A percentile compares a stretch with the other conserved stretches of the same genome.
phyloP scores from a whole-genome alignment of 805 yeast species.

The Wickerhamiella cacticola region DNA sequence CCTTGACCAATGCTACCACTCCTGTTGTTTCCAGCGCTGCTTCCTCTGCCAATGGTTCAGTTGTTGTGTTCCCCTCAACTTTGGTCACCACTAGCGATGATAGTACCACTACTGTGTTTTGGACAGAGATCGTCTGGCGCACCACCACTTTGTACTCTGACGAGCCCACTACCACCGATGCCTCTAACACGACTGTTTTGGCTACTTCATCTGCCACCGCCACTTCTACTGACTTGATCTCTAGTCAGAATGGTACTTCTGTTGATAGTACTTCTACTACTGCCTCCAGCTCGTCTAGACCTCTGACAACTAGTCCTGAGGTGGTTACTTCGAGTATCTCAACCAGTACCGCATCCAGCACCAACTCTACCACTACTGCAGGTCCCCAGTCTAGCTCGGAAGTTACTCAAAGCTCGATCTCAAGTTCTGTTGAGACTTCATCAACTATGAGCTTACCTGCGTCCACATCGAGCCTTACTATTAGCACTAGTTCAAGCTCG shows the following conservation, averaged over 20 bases:
- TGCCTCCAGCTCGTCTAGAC: neutral
- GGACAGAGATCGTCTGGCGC: slow-evolving; percentile 16
- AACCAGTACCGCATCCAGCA: neutral
- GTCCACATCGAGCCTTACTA: slow-evolving; percentile 1
- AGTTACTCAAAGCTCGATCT: neutral
- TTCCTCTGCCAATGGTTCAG: slow-evolving; percentile 10
- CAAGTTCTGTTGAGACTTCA: neutral
- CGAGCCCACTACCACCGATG: slow-evolving; percentile 15
- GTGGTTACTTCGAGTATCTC: neutral
- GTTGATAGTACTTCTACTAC: neutral
- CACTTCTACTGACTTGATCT: neutral
- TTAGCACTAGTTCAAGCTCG: slow-evolving; percentile 8
- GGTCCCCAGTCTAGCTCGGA: neutral
- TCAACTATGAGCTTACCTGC: slow-evolving; percentile 1
- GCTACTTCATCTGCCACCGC: slow-evolving; percentile 7
- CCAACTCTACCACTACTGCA: neutral
- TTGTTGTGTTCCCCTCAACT: slow-evolving; percentile 5
- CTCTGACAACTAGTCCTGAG: neutral
- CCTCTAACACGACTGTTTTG: slow-evolving; percentile 9
- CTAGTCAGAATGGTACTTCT: neutral
- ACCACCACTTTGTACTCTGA: slow-evolving; percentile 16
- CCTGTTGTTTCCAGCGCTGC: neutral
- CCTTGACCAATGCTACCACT: no score
- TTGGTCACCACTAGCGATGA: slow-evolving; percentile 10
- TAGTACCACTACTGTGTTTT: slow-evolving; percentile 16